A percentile compares a stretch with the other conserved stretches of the same genome.
These are phyloP conservation scores for Ascoidea tarda DNA, from an alignment of 805 yeast species.

Conservation along the genomic window DNA sequence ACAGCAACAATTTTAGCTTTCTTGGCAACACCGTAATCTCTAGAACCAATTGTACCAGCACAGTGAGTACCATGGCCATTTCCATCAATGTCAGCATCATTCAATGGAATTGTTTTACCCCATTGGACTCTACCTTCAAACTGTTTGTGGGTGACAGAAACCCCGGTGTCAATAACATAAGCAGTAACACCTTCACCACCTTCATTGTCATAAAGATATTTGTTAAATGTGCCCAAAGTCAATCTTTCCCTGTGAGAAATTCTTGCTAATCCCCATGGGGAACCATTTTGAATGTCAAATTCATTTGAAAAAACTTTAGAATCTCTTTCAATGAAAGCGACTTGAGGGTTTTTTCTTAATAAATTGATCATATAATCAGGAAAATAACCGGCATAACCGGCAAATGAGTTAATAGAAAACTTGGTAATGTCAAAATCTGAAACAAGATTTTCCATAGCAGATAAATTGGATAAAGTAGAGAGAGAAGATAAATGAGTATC, in stretches of 20 bases:
- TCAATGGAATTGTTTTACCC: constrained; percentile 72
- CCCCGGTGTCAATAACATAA: constrained; percentile 84
- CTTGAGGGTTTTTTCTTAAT: constrained; percentile 51
- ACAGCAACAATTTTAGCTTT: constrained; percentile 68
- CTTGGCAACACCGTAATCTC: constrained; percentile 74
- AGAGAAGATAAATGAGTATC: constrained; percentile 49
- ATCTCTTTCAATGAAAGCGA: constrained; percentile 55
- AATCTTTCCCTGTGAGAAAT: constrained; percentile 69
- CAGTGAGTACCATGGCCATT: constrained; percentile 96
- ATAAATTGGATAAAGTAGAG: constrained; percentile 13
- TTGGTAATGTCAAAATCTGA: constrained; percentile 33
- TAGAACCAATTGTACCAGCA: constrained; percentile 89
- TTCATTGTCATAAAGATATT: constrained; percentile 54
- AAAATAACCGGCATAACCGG: constrained; percentile 82
- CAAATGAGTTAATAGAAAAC: constrained; percentile 26
- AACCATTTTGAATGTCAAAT: constrained; percentile 60
- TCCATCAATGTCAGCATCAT: constrained; percentile 62
- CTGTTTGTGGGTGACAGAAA: constrained; percentile 59
- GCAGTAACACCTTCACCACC: constrained; percentile 81
- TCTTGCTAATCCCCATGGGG: constrained; percentile 93
- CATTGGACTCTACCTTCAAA: constrained; percentile 75
- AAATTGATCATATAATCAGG: constrained; percentile 59
- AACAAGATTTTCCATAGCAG: constrained; percentile 15
- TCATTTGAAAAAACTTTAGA: constrained; percentile 53
- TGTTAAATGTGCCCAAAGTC: constrained; percentile 55